These are phyloP conservation scores for Candida methanosorbosa DNA, from an alignment of 805 yeast species.

Conservation along the genomic window DNA sequence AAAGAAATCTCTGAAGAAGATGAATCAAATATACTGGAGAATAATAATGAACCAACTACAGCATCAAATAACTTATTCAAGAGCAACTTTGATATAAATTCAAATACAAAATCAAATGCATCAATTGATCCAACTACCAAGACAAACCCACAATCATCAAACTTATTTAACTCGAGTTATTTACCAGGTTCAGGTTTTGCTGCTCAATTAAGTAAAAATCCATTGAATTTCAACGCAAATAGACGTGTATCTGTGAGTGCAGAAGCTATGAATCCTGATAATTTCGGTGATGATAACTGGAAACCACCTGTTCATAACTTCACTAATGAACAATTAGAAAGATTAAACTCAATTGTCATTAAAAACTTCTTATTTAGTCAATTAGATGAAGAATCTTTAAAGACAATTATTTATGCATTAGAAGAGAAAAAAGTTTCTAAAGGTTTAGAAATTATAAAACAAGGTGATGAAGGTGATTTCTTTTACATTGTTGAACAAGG, in stretches of 20 bases:
- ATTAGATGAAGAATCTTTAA: constrained; percentile 69
- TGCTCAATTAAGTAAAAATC: constrained; percentile 30
- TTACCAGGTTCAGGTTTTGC: constrained; percentile 17
- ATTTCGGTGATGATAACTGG: constrained; percentile 60
- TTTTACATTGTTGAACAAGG: constrained; percentile 86
- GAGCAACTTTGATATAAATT: neutral
- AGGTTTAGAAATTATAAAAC: constrained; percentile 64
- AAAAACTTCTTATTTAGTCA: constrained; percentile 81
- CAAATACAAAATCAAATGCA: neutral
- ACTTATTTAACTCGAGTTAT: too few relatives aligned
- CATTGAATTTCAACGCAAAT: constrained; percentile 60
- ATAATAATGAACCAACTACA: too few relatives aligned
- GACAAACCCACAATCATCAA: neutral
- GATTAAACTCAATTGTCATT: constrained; percentile 63
- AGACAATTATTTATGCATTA: constrained; percentile 76
- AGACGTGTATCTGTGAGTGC: constrained; percentile 90
- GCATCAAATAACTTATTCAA: too few relatives aligned
- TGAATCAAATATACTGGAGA: too few relatives aligned
- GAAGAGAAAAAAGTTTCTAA: constrained; percentile 56
- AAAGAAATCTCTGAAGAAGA: too few relatives aligned
- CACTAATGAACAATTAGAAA: constrained; percentile 50
- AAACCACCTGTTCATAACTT: constrained; percentile 62
- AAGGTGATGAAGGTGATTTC: constrained; percentile 93
- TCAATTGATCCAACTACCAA: neutral
- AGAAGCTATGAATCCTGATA: constrained; percentile 74